These are phyloP conservation scores for Zizania palustris DNA, from an alignment of 202 grass and related monocot species.

Conservation along the genomic window DNA sequence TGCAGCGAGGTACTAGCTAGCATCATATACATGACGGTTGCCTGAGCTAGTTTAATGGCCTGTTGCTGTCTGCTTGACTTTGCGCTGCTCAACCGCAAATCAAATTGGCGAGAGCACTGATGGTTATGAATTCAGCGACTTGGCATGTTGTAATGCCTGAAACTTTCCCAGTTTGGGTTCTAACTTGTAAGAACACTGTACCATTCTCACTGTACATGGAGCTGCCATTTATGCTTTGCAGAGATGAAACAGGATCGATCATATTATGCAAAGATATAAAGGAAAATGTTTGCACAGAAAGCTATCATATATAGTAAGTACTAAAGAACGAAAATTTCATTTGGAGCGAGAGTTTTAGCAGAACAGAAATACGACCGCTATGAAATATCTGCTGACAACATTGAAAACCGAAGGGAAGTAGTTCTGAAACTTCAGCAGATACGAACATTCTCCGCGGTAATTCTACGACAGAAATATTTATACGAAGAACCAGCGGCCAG, in stretches of 20 bases:
- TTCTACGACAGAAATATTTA: not conserved
- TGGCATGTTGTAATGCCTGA: constrained; percentile 18
- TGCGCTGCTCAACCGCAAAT: constrained; percentile 20
- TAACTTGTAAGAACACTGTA: not conserved
- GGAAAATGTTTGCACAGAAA: not conserved
- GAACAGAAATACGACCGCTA: not conserved
- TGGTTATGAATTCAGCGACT: constrained; percentile 18
- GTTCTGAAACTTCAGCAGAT: constrained; percentile 18
- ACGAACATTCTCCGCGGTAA: not conserved
- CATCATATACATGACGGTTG: not conserved
- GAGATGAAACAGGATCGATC: not conserved
- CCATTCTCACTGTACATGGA: not conserved
- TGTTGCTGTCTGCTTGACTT: constrained; percentile 38
- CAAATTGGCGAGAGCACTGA: not conserved
- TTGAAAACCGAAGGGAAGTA: not conserved
- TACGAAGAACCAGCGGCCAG: constrained; percentile 6
- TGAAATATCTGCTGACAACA: constrained; percentile 35
- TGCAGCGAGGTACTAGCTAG: not conserved
- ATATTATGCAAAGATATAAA: not conserved
- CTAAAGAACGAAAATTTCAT: not conserved
- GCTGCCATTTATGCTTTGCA: not conserved
- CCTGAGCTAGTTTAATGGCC: constrained; percentile 28
- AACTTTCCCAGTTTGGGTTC: not conserved
- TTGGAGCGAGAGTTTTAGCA: constrained; percentile 7
- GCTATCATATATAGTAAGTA: not conserved